phyloP scores from a whole-genome alignment of 2,329 filamentous ascomycete species.

The Arthrobotrys iridis region DNA sequence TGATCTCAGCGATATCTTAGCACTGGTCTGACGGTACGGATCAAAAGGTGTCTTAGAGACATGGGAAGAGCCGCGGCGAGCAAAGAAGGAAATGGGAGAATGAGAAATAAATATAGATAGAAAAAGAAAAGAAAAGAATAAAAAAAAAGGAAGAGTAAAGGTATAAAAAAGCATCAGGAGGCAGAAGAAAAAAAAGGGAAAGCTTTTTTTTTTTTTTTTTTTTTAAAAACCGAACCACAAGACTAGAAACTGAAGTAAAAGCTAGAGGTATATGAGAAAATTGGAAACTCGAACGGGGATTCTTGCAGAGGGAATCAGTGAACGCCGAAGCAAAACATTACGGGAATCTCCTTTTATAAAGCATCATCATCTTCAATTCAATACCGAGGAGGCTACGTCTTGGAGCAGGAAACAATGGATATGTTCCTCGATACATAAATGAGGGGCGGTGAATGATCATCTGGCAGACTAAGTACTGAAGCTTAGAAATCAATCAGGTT shows the following conservation, averaged over 20 bases:
- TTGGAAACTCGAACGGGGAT: slow-evolving; percentile 21
- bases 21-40: slow-evolving; percentile 4
- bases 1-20: slow-evolving; percentile 5
- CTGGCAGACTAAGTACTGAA: neutral
- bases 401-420: slow-evolving; percentile 58
- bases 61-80: neutral
- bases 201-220: too few relatives aligned
- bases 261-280: slow-evolving; percentile 44
- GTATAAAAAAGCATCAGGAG: neutral
- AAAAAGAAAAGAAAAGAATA: slow-evolving; percentile 1
- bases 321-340: slow-evolving; percentile 42
- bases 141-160: neutral
- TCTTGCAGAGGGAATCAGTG: slow-evolving; percentile 28
- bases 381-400: slow-evolving; percentile 63
- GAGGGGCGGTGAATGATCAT: neutral
- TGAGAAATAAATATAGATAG: neutral
- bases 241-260: slow-evolving; percentile 6
- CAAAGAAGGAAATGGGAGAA: slow-evolving; percentile 2
- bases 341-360: slow-evolving; percentile 18
- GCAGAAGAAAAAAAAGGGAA: neutral
- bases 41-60: neutral
- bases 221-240: neutral
- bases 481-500: slow-evolving; percentile 73
- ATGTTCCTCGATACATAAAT: slow-evolving; percentile 19
- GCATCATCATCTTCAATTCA: slow-evolving; percentile 10